Base-by-base conservation (phyloP, 2,329 filamentous ascomycete species). In the Colletotrichum abscissum region DNA sequence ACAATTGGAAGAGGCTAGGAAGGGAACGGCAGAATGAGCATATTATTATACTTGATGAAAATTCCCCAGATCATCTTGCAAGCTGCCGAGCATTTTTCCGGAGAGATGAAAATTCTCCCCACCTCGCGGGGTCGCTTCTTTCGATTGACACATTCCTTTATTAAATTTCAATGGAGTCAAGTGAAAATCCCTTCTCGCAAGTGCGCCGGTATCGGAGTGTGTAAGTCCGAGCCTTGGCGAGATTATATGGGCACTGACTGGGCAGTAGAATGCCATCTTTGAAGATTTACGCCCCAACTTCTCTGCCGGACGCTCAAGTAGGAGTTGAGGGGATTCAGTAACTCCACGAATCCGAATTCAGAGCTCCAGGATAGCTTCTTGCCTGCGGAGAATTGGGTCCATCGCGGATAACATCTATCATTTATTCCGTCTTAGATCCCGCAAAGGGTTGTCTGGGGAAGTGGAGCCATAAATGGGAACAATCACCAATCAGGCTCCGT, bases 391-490 rank as follows among this genome's bases (percentile, higher is more conserved):
- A 42, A 52, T 19, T 58, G 28, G 8, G 28, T 8, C n/a, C 26
- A 46, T 49, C 38, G 16, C 16, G 12, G 26, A 16, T 12, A 42
- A 11, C 22, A 26, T n/a, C 19, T 19, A 24, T 52, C 38, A 42
- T 28, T 19, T 33, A 12, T 22, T 24, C 12, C 28, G 19, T 46
- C 12, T 16, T 38, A 38, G 35, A 22, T 62, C 58, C 58, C 24
- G 58, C 16, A 26, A 62, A 24, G n/a, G 60, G 35, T 59, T 26
- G 58, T 54, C 60, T 54, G 46, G 60, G 60, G 60, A 63, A 63
- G 60, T 63, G 60, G 60, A 30, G 42, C 35, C 7, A 8, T 16
- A 7, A 16, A 35, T 38, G 19, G 60, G 7, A 42, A 12, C 16
- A 35, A 30, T 26, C 19, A 24, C 42, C 60, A 33, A 30, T 63